Conservation (phyloP, 495 filamentous ascomycete genomes). For the Penicillium pancosmium region DNA sequence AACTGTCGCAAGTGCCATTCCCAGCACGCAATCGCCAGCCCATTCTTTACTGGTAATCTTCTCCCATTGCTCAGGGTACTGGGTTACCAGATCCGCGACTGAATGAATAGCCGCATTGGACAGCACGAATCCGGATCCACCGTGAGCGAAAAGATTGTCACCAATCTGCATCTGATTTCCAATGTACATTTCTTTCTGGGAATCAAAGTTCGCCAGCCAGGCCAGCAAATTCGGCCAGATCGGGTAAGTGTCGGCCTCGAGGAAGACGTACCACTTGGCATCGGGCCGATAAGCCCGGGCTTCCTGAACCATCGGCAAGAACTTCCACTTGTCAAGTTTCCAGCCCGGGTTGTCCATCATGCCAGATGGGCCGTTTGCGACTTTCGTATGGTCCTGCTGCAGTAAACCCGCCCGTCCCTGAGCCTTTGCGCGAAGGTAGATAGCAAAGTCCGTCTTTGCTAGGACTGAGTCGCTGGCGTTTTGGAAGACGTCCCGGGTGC, state of each 20-base stretch:
- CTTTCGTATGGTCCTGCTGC: constrained; percentile 28
- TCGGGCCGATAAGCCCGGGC: constrained; percentile 53
- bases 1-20: constrained; percentile 41
- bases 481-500: constrained; percentile 48
- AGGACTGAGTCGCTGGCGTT: constrained; percentile 33
- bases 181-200: constrained; percentile 52
- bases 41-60: constrained; percentile 33
- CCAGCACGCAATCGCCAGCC: constrained; percentile 51
- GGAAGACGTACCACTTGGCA: constrained; percentile 67
- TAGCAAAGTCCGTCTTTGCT: constrained; percentile 45
- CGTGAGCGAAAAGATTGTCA: constrained; percentile 59
- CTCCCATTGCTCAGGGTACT: constrained; percentile 31
- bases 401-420: constrained; percentile 38
- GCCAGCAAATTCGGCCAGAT: constrained; percentile 63
- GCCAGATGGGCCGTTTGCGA: constrained; percentile 36
- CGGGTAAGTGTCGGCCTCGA: constrained; percentile 69
- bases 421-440: constrained; percentile 44
- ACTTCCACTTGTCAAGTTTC: constrained; percentile 73
- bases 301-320: constrained; percentile 64
- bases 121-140: constrained; percentile 66
- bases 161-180: constrained; percentile 55
- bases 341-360: constrained; percentile 55
- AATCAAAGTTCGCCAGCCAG: constrained; percentile 56
- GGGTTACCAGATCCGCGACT: constrained; percentile 23
- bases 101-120: constrained; percentile 35